Evolutionary conservation across 805 yeast genomes (phyloP), one percentile per base, ranked within the genome.

Genomic region (Ogataea neopini): DNA sequence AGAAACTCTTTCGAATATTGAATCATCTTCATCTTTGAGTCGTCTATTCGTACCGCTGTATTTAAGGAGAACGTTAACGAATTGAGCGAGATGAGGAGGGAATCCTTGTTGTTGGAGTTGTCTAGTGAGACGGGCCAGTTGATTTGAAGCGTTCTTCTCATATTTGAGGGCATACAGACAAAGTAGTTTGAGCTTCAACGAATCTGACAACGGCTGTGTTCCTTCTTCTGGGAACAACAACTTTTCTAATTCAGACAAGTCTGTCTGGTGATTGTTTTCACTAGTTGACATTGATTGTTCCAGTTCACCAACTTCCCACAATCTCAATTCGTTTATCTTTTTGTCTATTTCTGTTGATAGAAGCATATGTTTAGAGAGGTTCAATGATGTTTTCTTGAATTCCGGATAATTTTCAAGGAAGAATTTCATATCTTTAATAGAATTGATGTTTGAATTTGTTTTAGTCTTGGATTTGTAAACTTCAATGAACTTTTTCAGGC

Each of bases 321-420:
- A 71, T 52, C 86, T 74, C 45, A 74, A 72, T 17, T 67, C 60
- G 26, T 83, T 80, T 34, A 94, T 86, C 50, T 79, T 77, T 49
- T 84, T 79, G 60, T 90, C 95, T 45, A 94, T 77, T 61, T 92
- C 97, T 19, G 92, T 80, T 6, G 92, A 91, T 18, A 94, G 74
- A 17, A 95, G 81, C 77, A 94, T 90, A 67, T 94, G 99, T 60
- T 92, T 94, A 25, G 95, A 79, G 9, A 94, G 89, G 63, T 91
- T 92, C 28, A 88, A 83, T 9, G 96, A 86, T 28, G 92, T 72
- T 61, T 87, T 89, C 56, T 89, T 84, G 64, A 88, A 91, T 63
- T 94, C 99, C 1, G 99, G 99, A 60, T 86, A 90, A 52, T 88
- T 88, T 49, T 91, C 96, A 47, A 94, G 82, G 59, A 92, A 88